Evolutionary conservation across 2,329 filamentous ascomycete genomes (phyloP).

Genomic region (Knoxdaviesia capensis): DNA sequence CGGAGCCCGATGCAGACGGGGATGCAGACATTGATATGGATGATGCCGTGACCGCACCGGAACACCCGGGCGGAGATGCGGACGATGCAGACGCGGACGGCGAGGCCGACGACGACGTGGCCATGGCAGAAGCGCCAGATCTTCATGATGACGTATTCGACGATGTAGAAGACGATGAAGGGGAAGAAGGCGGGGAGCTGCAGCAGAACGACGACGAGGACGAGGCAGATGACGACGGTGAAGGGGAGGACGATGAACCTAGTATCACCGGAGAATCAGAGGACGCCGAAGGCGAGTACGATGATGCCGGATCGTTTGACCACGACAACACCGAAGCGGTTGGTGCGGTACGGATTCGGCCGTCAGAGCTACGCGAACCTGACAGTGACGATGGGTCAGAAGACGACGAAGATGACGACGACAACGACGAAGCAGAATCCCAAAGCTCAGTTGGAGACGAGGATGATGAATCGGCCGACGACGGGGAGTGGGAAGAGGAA

Average conservation of each 20-base stretch:
- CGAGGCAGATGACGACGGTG: conserved; percentile 13
- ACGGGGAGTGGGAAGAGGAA: conserved; percentile 38
- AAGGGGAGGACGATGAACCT: conserved; percentile 5
- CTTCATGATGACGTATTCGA: conserved; percentile 8
- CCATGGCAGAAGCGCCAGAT: conserved; percentile 13
- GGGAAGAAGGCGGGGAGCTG: conserved; percentile 11
- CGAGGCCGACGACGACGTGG: conserved; percentile 24
- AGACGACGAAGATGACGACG: conserved; percentile 18
- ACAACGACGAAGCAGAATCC: conserved; percentile 15
- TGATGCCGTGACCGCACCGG: background rate
- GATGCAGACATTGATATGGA: conserved; percentile 7
- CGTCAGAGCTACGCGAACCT: background rate
- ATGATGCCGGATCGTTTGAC: background rate
- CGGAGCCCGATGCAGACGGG: conserved; percentile 8
- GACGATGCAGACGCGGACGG: conserved; percentile 18
- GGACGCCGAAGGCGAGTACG: conserved; percentile 10
- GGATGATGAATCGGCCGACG: conserved; percentile 30
- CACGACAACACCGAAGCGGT: conserved; percentile 1
- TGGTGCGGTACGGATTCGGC: conserved; percentile 1
- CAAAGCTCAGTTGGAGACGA: conserved; percentile 13
- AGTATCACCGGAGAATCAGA: conserved; percentile 1
- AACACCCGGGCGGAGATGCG: background rate
- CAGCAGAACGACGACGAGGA: conserved; percentile 14
- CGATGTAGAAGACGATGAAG: conserved; percentile 10
- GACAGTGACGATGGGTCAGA: conserved; percentile 14